Base-by-base conservation (phyloP, 305 asterid species). In the Fraxinus albicans region DNA sequence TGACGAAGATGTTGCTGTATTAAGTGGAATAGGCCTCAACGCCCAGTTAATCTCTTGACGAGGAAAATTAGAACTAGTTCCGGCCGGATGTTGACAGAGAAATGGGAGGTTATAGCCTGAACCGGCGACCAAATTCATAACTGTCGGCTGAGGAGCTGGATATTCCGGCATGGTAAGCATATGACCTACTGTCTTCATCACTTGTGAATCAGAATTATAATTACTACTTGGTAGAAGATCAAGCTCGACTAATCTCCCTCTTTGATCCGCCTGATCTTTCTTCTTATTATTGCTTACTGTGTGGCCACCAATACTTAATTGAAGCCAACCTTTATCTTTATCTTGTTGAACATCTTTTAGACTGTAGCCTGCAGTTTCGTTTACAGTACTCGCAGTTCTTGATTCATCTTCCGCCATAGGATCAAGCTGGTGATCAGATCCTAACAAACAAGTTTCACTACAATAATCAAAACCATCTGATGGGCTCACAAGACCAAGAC, bases 231-330 rank as follows among this genome's bases (percentile, higher is more conserved):
- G 91, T 50, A 93, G 86, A 3, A 95, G 93, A 38, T 93, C 93
- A 25, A 96, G 94, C 87, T 96, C 99, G 38, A 94, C 81, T 8
- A 79, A 60, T 40, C 85, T 83, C 29, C 69, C 69, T 58, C 80
- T 76, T 53, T 83, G 81, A 7, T 73, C 81, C 12, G 13, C 70
- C 8, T 50, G 79, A 74, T 55, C 84, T 36, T 67, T 40, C 0
- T 63, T 27, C 2, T 35, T 2, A 1, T 42, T 44, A 10, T 81
- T 53, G 79, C 38, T 67, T 4, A 58, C 69, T 7, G 69, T 58
- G 27, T 12, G 77, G 74, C 91, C 85, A 58, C 99, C 99, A 38
- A 94, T 92, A 75, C 98, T 79, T 35, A 96, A 89, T 76, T 91
- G 98, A 33, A 96, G 90, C 99, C 99, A 96, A 1, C 82, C 90